Base-by-base conservation (phyloP, 257 asterid species). In the Jaltomata sinuosa region DNA sequence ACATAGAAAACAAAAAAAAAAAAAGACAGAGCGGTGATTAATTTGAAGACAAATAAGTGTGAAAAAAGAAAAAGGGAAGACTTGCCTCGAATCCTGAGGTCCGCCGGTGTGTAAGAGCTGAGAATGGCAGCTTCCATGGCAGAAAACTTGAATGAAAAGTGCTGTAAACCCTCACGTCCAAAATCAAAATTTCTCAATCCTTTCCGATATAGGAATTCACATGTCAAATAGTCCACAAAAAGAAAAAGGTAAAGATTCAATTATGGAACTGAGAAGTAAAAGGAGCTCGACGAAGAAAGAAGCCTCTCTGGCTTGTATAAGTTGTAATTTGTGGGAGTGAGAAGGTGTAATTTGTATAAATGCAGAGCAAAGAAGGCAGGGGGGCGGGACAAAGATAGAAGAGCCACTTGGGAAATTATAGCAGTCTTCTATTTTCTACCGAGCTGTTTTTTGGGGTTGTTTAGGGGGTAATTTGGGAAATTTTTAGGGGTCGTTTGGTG, bases 41-140 rank as follows among this genome's bases (percentile, higher is more conserved):
- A n/a, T 72, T 12, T 11, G 54, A 14, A 40, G 22, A 74, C n/a
- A 14, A 74, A 14, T 6, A 74, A 14, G 57, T 40, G 52, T 9
- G 11, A 71, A 72, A 72, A 32, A 2, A 11, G 19, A 9, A 80
- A 14, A 25, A 12, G 76, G 15, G n/a, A n/a, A n/a, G n/a, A 57
- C 77, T 67, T 89, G 82, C 90, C 92, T 87, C 19, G 68, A 85
- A 50, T 29, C 22, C 83, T 84, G 49, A 81, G 45, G 79, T n/a
- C 42, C 42, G 72, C 54, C 11, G 85, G 90, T 84, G 83, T 83
- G 47, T 82, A 92, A 72, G 94, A 89, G 80, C 87, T 85, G 57
- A 91, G 85, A 69, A 89, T 89, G 85, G 93, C 49, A 14, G 94
- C 89, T 85, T 91, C 95, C 98, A 94, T 94, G 86, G 87, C 69